Evolutionary conservation across 768 basidiomycete species (phyloP), one percentile per base, ranked within the genome.

Genomic region (Lactifluus pinguis): DNA sequence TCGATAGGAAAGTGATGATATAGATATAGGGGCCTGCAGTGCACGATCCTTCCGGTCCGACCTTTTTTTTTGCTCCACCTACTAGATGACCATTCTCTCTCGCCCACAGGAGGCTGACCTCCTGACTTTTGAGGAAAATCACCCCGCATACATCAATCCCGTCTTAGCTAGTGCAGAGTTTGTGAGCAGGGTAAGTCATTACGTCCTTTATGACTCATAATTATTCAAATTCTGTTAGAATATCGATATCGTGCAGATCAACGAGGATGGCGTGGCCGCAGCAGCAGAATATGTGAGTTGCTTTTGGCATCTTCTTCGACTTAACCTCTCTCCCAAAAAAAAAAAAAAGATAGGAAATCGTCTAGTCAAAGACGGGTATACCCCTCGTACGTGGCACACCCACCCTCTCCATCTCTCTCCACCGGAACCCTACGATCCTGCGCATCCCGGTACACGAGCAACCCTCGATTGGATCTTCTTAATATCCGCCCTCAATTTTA

Each of bases 381-480:
- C 83, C 13, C 89, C 91, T 13, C 81, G 85, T 45, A 85, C 88
- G 48, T 94, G 91, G 91, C 82, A 86, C 39, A 84, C 83, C 1
- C 86, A 89, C 61, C 79, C 79, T 5, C 75, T 93, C 42, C 92
- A 94, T 68, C 77, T 92, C 41, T 80, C 81, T 66, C 87, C 92
- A 8, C 75, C 81, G 0, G 84, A 87, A 64, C 83, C 83, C 0
- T 83, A 84, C 72, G 73, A 78, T 61, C 69, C 80, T 9, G 67
- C 73, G 13, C 60, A 87, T 83, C 42, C 80, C 75, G 69, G 72
- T 76, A 45, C 80, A 79, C 50, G 63, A 47, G 54, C 59, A 32
- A 61, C 65, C 7, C 75, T 94, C 32, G 76, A 93, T 73, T 95
- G 92, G 92, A 86, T 95, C 60, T 94, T 95, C 72, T 80, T 90